These are phyloP conservation scores for Chalciporus pseudorubinellus DNA, from an alignment of 768 basidiomycete species.

Conservation along the genomic window DNA sequence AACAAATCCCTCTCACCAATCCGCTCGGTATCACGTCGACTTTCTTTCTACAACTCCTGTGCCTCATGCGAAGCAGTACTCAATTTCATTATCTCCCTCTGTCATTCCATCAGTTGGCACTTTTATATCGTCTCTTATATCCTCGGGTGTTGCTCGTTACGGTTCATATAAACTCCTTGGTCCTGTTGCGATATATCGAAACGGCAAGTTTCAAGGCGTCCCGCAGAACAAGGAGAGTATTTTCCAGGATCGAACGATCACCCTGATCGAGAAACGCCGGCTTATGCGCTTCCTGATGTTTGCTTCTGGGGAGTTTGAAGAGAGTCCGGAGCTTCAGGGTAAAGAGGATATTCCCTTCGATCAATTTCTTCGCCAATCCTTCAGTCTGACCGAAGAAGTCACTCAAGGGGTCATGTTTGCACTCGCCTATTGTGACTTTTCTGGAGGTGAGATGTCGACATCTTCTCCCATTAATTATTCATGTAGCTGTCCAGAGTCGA, in stretches of 20 bases:
- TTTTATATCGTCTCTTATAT: conserved; percentile 72
- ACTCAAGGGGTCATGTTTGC: conserved; percentile 70
- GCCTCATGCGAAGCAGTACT: conserved; percentile 69
- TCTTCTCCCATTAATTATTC: not conserved
- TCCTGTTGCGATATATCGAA: conserved; percentile 58
- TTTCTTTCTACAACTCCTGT: conserved; percentile 43
- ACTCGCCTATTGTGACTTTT: conserved; percentile 64
- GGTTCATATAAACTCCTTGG: conserved; percentile 87
- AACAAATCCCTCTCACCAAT: conserved; percentile 13
- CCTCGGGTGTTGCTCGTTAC: conserved; percentile 85
- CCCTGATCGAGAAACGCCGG: conserved; percentile 80
- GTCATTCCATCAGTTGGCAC: conserved; percentile 79
- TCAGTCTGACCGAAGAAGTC: conserved; percentile 58
- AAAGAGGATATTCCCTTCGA: conserved; percentile 56
- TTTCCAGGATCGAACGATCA: conserved; percentile 79
- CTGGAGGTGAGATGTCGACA: conserved; percentile 45
- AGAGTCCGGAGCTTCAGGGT: conserved; percentile 53
- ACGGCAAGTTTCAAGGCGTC: conserved; percentile 54
- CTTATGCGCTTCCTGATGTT: conserved; percentile 92
- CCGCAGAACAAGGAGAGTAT: conserved; percentile 92
- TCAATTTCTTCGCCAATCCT: conserved; percentile 61
- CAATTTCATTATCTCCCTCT: conserved; percentile 80
- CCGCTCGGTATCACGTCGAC: conserved; percentile 29
- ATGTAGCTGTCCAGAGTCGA: conserved; percentile 50
- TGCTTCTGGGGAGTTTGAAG: conserved; percentile 73